A percentile compares a stretch with the other conserved stretches of the same genome.
These are phyloP conservation scores for Vachellia pachyceras DNA, from an alignment of 306 rosid genomes.

Conservation along the genomic window DNA sequence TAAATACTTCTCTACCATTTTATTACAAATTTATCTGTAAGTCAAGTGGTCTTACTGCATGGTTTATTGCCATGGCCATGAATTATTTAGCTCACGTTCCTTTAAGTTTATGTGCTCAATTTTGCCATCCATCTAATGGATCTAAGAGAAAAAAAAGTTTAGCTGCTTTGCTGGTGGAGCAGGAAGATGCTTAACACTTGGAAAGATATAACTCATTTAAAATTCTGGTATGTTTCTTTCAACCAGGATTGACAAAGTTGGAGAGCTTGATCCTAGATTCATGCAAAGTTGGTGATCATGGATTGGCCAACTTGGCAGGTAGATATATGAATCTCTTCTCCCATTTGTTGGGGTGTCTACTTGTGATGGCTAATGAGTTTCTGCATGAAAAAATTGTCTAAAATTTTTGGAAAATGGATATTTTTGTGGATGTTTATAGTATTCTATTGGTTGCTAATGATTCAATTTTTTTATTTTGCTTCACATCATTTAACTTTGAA, in stretches of 20 bases:
- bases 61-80: constrained; percentile 1
- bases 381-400: constrained; percentile 17
- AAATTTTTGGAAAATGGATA: not conserved
- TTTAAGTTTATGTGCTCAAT: constrained; percentile 12
- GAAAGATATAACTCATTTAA: constrained; percentile 17
- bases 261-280: constrained; percentile 95
- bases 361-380: not conserved
- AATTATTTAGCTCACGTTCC: constrained; percentile 7
- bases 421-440: not conserved
- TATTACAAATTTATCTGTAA: not conserved
- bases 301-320: constrained; percentile 84
- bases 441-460: constrained; percentile 11
- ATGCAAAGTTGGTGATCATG: constrained; percentile 81
- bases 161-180: constrained; percentile 10
- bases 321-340: constrained; percentile 28
- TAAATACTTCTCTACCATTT: constrained; percentile 3
- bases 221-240: constrained; percentile 28
- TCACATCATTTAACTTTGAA: constrained; percentile 34
- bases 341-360: not conserved
- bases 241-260: constrained; percentile 74
- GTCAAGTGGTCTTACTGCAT: constrained; percentile 20
- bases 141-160: not conserved
- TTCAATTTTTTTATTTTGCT: constrained; percentile 4
- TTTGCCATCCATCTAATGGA: not conserved
- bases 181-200: constrained; percentile 14